phyloP scores from a whole-genome alignment of 495 filamentous ascomycete genomes.

The Penicilliopsis zonata region DNA sequence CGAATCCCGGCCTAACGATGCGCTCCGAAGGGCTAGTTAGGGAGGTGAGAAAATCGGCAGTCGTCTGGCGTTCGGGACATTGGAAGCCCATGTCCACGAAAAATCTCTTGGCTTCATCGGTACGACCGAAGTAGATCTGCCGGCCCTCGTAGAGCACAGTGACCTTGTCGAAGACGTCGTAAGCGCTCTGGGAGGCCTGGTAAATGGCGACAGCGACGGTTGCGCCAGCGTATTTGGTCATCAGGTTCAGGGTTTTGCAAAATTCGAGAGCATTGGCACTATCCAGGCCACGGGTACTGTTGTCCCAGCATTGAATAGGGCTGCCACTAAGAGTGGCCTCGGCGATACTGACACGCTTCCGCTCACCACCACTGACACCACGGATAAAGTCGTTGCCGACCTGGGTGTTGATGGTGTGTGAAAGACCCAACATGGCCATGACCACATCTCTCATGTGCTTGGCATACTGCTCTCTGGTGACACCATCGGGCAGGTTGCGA shows the following conservation, averaged over 20 bases:
- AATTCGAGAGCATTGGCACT: conserved; percentile 71
- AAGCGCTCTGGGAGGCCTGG: conserved; percentile 79
- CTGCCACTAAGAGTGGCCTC: conserved; percentile 60
- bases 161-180: conserved; percentile 53
- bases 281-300: conserved; percentile 77
- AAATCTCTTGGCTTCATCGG: conserved; percentile 48
- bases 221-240: conserved; percentile 65
- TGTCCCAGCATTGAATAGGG: conserved; percentile 73
- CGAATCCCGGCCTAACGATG: conserved; percentile 50
- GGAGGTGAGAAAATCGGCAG: conserved; percentile 67
- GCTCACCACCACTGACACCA: conserved; percentile 76
- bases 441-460: conserved; percentile 46
- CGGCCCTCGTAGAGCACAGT: conserved; percentile 51
- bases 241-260: conserved; percentile 59
- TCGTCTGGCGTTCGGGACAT: conserved; percentile 52
- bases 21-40: conserved; percentile 58
- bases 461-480: conserved; percentile 34
- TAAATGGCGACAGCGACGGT: conserved; percentile 76
- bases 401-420: conserved; percentile 41
- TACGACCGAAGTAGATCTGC: conserved; percentile 58
- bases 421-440: conserved; percentile 49
- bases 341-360: conserved; percentile 53
- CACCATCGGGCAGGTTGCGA: conserved; percentile 32
- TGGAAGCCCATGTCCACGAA: conserved; percentile 53
- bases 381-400: conserved; percentile 75